A percentile compares a stretch with the other conserved stretches of the same genome.
These are phyloP conservation scores for Cryptosporidium baileyi DNA, from an alignment of 169 alveolate genomes.

Conservation along the genomic window DNA sequence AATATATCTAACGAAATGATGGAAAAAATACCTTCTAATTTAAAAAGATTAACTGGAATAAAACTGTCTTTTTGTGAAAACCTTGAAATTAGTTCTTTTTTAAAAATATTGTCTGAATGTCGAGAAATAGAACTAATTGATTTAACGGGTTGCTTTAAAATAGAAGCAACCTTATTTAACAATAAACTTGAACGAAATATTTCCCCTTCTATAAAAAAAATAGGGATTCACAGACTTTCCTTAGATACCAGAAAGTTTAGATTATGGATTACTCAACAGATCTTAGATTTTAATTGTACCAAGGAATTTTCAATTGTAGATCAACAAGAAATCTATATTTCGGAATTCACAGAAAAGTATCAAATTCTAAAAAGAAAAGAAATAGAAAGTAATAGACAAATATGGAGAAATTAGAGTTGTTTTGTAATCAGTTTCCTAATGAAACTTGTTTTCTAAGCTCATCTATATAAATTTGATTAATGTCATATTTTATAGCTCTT, in stretches of 20 bases:
- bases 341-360: constrained; percentile 10
- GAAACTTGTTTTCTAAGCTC: not conserved
- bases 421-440: not conserved
- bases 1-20: not conserved
- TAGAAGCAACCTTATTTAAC: not conserved
- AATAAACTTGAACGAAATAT: not conserved
- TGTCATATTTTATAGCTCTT: constrained; percentile 32
- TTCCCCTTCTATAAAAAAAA: not conserved
- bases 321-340: not conserved
- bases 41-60: not conserved
- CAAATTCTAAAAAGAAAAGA: not conserved
- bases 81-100: not conserved
- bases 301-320: not conserved
- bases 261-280: not conserved
- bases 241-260: not conserved
- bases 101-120: constrained; percentile 8
- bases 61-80: constrained; percentile 34
- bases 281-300: not conserved
- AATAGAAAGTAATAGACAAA: constrained; percentile 22
- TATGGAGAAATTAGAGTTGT: constrained; percentile 1
- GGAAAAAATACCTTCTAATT: not conserved
- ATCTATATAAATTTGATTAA: not conserved
- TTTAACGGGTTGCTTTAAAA: constrained; percentile 11
- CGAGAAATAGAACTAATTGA: constrained; percentile 18
- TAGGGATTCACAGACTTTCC: constrained; percentile 10